Base-by-base conservation (phyloP, 2,329 filamentous ascomycete species). In the Trichoderma sp. region DNA sequence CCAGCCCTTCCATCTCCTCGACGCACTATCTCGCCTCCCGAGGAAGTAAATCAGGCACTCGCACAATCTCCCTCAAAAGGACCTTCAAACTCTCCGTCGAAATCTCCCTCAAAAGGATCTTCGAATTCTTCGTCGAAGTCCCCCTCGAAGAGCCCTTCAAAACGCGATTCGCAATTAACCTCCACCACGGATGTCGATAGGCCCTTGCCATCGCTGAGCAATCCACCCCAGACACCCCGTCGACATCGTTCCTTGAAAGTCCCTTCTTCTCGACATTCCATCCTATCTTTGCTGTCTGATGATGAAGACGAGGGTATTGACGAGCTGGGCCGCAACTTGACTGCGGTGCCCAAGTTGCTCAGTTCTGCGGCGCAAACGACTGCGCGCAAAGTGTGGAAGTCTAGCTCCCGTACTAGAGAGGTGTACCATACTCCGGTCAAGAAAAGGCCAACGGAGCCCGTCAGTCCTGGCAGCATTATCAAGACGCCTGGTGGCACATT, bases 401-500 rank as follows among this genome's bases (percentile, higher is more conserved):
- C 82, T 1, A 80, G 76, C n/a, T 71, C 79, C 3, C 79, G 78
- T 18, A 83, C 82, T 6, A 82, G 78, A 18, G 81, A 83, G 71
- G 38, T 79, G 3, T 78, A 79, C 27, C 77, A 76, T 62, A 82
- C 81, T 1, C 81, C 82, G 6, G 75, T 78, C 31, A 80, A 78
- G 77, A 81, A 76, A n/a, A 78, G 74, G 6, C 21, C 75, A 3
- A 63, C 67, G 5, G 78, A 80, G 4, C 74, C 77, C 7, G 64
- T 77, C 12, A 83, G 80, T 29, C 77, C 76, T 18, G 76, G 78
- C 4, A 81, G 80, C 62, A 77, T 83, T 38, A 79, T 85, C 5
- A 83, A 83, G 77, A 90, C 88, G 11, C 88, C 89, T 0, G 86
- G 88, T 2, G 89, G 89, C 1, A 86, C 86, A 16, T 78, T 85